Base-by-base conservation (phyloP, 495 filamentous ascomycete species). In the Tuber calosporum region DNA sequence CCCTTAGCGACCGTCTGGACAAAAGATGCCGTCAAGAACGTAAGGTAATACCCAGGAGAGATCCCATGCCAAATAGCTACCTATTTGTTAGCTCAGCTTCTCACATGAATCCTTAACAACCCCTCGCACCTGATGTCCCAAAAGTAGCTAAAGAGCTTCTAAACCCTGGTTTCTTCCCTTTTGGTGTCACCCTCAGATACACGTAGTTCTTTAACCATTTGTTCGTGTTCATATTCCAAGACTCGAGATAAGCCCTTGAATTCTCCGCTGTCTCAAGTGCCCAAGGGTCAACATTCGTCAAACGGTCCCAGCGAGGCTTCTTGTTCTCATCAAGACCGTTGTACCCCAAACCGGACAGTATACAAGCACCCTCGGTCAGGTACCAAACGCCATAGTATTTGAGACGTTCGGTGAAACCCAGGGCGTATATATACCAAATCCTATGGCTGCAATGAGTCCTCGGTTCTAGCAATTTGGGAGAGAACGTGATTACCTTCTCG, bases 211-310 rank as follows among this genome's bases (percentile, higher is more conserved):
- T 89, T 72, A 99, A 84, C 95, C 95, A 99, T 79, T 92, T 89
- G 82, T 97, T 99, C 26, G 95, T 98, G 83, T 99, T 99, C 86
- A 96, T 95, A 83, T 99, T 99, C 95, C 95, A 99, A 81, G 86
- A 90, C 68, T 90, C 94, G 15, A 99, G 86, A 76, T 93, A 98
- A 6, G 87, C 93, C 66, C 93, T 88, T 20, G 91, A 90, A 81
- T 98, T 99, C 83, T 97, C 93, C 1, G 96, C 96, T 0, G 86
- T 84, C 83, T 99, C 95, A 30, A 98, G 88, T 11, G 87, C 86
- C 86, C 88, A 88, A 0, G 94, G 92, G 73, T 90, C 88, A 73
- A 99, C 90, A 74, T 98, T 98, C 76, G 91, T 88, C 19, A 98
- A 84, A 9, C 96, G 88, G 74, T 96, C 89, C 95, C 95, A 99